Evolutionary conservation across 805 yeast species (phyloP).

Genomic region (Millerozyma miso): DNA sequence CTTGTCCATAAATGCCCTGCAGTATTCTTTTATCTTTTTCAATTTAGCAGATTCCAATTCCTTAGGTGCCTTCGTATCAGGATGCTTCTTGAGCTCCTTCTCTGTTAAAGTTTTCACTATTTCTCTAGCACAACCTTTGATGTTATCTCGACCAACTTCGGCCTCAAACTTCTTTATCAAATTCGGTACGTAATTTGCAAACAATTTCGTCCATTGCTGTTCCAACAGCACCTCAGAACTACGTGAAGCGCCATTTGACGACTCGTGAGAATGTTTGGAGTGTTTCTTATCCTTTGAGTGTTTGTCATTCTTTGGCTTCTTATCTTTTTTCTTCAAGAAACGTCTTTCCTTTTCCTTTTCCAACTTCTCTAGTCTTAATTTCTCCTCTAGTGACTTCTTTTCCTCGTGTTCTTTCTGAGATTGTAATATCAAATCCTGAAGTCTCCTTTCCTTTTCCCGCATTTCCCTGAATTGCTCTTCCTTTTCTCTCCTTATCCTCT

Average conservation of each 20-base stretch:
- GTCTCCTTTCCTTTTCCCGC: constrained; percentile 29
- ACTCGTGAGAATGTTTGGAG: neutral
- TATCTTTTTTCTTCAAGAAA: constrained; percentile 8
- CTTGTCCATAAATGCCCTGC: constrained; percentile 63
- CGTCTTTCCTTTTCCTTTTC: constrained; percentile 18
- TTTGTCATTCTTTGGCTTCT: constrained; percentile 1
- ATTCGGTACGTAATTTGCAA: constrained; percentile 80
- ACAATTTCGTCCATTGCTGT: constrained; percentile 40
- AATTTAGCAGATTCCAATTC: constrained; percentile 63
- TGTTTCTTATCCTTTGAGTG: constrained; percentile 1
- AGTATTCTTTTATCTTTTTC: constrained; percentile 64
- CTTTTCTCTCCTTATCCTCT: constrained; percentile 26
- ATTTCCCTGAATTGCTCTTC: constrained; percentile 30
- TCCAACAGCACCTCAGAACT: constrained; percentile 14
- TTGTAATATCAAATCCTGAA: constrained; percentile 34
- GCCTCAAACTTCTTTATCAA: constrained; percentile 61
- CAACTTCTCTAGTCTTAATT: constrained; percentile 16
- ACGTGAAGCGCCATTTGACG: neutral
- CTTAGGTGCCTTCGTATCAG: constrained; percentile 42
- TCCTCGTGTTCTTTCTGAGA: constrained; percentile 27
- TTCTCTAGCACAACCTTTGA: constrained; percentile 77
- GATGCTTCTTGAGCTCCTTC: constrained; percentile 59
- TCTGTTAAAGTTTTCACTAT: constrained; percentile 61
- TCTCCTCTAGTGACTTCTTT: constrained; percentile 23
- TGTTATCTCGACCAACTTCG: constrained; percentile 65